phyloP scores from a whole-genome alignment of 768 basidiomycete genomes.

The Lentinula edodes region DNA sequence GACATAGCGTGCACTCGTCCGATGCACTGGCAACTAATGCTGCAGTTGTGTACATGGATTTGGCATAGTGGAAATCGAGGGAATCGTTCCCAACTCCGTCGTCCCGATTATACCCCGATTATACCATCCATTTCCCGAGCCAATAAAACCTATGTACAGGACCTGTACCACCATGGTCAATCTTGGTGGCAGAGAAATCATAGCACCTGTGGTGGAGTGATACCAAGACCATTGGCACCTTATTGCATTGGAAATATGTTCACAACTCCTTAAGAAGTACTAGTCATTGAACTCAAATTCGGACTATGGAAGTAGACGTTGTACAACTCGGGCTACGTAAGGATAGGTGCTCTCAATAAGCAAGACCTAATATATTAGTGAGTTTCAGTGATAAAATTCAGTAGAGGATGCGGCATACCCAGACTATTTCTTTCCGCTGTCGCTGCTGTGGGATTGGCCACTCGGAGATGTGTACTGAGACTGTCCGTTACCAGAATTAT shows the following conservation, averaged over 20 bases:
- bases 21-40: too few relatives aligned
- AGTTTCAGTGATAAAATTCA: too few relatives aligned
- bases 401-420: neutral
- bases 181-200: too few relatives aligned
- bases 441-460: conserved; percentile 17
- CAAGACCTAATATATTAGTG: too few relatives aligned
- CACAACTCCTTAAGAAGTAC: too few relatives aligned
- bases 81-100: neutral
- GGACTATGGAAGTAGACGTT: too few relatives aligned
- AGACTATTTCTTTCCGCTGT: conserved; percentile 5
- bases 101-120: neutral
- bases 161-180: neutral
- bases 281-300: too few relatives aligned
- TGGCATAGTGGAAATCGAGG: neutral
- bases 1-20: too few relatives aligned
- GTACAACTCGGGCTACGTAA: too few relatives aligned
- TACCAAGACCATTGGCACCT: too few relatives aligned
- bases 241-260: too few relatives aligned
- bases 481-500: conserved; percentile 30
- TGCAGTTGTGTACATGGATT: neutral
- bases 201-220: neutral
- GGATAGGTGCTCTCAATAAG: too few relatives aligned
- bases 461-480: conserved; percentile 33
- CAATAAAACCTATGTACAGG: neutral
- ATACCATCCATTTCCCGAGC: neutral